Percentiles rank a stretch among this genome's conserved stretches.
These are phyloP conservation scores for Mariannaea elegans DNA, from an alignment of 2,329 filamentous ascomycete genomes.

Conservation along the genomic window DNA sequence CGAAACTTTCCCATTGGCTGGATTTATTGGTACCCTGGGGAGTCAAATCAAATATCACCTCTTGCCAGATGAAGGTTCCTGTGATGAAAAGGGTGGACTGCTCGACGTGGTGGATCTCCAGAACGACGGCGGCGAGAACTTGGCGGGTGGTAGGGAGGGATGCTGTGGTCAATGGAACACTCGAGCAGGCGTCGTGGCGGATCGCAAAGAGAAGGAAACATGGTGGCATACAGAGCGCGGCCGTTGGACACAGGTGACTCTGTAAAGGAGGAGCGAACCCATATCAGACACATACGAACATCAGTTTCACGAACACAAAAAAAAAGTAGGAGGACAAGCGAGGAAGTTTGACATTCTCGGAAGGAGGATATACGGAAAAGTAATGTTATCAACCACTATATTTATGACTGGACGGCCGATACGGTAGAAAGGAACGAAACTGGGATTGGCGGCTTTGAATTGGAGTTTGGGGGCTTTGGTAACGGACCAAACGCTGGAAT, in stretches of 20 bases:
- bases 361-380: not conserved
- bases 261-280: constrained; percentile 20
- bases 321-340: no score
- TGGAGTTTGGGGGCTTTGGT: not conserved
- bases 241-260: constrained; percentile 49
- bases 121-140: constrained; percentile 56
- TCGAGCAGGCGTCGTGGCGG: constrained; percentile 46
- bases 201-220: constrained; percentile 58
- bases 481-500: not conserved
- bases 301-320: no score
- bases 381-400: not conserved
- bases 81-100: constrained; percentile 65
- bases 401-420: not conserved
- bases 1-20: constrained; percentile 64
- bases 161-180: constrained; percentile 60
- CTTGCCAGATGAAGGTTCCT: constrained; percentile 63
- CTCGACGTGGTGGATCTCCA: constrained; percentile 62
- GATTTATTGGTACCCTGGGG: constrained; percentile 68
- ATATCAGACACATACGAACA: not conserved
- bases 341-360: not conserved
- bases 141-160: constrained; percentile 48
- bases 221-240: constrained; percentile 62
- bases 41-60: constrained; percentile 70
- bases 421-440: not conserved
- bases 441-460: not conserved